Base-by-base conservation (phyloP, 2,329 filamentous ascomycete species). In the Zymoseptoria pseudotritici region DNA sequence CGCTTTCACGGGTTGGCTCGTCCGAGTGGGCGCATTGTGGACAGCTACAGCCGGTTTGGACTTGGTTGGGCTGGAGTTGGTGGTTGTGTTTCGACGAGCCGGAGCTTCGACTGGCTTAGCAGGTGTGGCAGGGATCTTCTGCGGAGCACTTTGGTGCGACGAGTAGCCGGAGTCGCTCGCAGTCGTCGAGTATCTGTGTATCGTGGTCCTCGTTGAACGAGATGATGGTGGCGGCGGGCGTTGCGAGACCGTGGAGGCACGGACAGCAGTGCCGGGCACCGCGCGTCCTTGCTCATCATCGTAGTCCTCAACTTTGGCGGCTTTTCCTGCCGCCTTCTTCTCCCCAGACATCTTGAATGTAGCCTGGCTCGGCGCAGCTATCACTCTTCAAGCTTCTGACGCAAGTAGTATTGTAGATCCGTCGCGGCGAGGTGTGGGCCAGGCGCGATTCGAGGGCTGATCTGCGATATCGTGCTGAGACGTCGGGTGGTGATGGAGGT, bases 131-230 rank as follows among this genome's bases (percentile, higher is more conserved):
- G 29, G 36, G 24, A 58, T 53, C 52, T 58, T 55, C 7, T 55
- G 55, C 24, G 61, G 54, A 13, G 61, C 63, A 53, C 65, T 65
- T 53, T 56, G 61, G 36, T 68, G 66, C 53, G 82, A 85, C 64
- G 82, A 84, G 76, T 85, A 85, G 67, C 83, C 83, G 65, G 83
- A 85, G 74, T 86, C 83, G 74, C 80, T 83, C 66, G 79, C 78
- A 69, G 76, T 61, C 76, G 73, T 54, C 70, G 66, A 49, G 60
- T 58, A 51, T 50, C n/a, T 29, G 53, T 57, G 60, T 49, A 54
- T 59, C 53, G 60, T 55, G 4, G 69, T 61, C 69, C 70, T 71
- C 49, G 57, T 59, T 53, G 65, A 69, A 66, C 67, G 67, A 62
- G 65, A 70, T 67, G 67, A 75, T 55, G 54, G 52, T 52, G 57